phyloP scores from a whole-genome alignment of 2,329 filamentous ascomycete species.

The Penicillium palitans region DNA sequence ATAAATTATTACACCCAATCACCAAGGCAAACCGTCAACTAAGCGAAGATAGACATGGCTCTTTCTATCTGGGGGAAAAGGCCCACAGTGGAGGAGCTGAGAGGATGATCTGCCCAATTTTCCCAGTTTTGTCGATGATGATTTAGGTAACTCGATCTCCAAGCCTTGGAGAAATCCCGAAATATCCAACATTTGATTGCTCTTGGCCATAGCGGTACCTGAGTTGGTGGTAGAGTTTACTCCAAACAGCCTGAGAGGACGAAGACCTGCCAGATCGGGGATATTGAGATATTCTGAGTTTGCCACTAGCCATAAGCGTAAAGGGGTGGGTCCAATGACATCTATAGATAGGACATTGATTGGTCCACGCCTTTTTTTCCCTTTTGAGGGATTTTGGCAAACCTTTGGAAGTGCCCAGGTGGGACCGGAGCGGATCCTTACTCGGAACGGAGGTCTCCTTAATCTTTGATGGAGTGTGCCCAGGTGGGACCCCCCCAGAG shows the following conservation, averaged over 20 bases:
- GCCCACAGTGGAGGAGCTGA: slow-evolving; percentile 10
- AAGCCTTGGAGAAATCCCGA: not conserved
- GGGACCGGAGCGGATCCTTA: slow-evolving; percentile 20
- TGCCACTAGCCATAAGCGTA: slow-evolving; percentile 1
- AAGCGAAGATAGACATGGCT: slow-evolving; percentile 4
- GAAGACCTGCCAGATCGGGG: not conserved
- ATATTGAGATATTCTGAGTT: slow-evolving; percentile 13
- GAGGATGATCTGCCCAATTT: not conserved
- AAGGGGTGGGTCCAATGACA: not conserved
- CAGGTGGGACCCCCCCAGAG: not conserved
- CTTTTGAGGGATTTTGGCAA: slow-evolving; percentile 21
- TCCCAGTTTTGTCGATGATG: not conserved
- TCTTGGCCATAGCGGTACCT: too few relatives aligned
- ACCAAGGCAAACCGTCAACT: not conserved
- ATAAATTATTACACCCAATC: not conserved
- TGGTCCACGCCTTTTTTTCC: slow-evolving; percentile 6
- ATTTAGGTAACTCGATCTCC: too few relatives aligned
- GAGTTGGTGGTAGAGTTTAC: not conserved
- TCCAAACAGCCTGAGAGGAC: not conserved
- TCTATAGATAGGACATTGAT: not conserved
- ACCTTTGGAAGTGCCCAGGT: not conserved
- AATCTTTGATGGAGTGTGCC: slow-evolving; percentile 1
- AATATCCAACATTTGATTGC: not conserved
- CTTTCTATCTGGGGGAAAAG: not conserved
- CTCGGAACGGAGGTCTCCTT: slow-evolving; percentile 16